Evolutionary conservation across 2,329 filamentous ascomycete species (phyloP).

Genomic region (Neofusicoccum umdonicola): DNA sequence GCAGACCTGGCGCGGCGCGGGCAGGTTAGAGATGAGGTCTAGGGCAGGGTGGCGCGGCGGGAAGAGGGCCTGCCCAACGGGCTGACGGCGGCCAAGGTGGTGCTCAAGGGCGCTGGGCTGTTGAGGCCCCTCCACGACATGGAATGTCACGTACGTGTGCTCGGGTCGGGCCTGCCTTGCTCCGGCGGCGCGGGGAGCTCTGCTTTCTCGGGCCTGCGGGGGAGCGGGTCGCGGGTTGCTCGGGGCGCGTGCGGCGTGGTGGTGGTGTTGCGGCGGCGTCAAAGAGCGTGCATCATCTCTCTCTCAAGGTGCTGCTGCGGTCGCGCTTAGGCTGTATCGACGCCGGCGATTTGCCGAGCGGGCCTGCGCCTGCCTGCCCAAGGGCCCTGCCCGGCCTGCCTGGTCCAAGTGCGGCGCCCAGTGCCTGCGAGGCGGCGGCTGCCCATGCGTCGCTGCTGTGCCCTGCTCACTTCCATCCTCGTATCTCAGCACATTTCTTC

Average conservation of each 20-base stretch:
- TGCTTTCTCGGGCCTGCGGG: background rate
- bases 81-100: slow-evolving; percentile 7
- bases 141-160: slow-evolving; percentile 9
- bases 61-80: background rate
- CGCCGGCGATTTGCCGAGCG: background rate
- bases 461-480: slow-evolving; percentile 13
- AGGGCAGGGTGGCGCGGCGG: background rate
- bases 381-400: background rate
- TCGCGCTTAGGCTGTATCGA: background rate
- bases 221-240: background rate
- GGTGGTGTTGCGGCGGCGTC: slow-evolving; percentile 5
- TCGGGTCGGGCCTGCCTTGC: background rate
- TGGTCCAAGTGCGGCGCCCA: background rate
- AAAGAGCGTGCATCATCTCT: slow-evolving; percentile 14
- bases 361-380: background rate
- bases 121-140: slow-evolving; percentile 12
- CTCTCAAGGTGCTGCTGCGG: background rate
- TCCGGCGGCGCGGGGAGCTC: slow-evolving; percentile 6
- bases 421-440: no score
- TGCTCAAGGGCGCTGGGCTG: slow-evolving; percentile 6
- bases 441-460: background rate
- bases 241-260: background rate
- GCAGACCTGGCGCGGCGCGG: background rate
- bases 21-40: background rate
- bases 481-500: slow-evolving; percentile 16